These are phyloP conservation scores for Pichia cephalocereana DNA, from an alignment of 805 yeast genomes.

Conservation along the genomic window DNA sequence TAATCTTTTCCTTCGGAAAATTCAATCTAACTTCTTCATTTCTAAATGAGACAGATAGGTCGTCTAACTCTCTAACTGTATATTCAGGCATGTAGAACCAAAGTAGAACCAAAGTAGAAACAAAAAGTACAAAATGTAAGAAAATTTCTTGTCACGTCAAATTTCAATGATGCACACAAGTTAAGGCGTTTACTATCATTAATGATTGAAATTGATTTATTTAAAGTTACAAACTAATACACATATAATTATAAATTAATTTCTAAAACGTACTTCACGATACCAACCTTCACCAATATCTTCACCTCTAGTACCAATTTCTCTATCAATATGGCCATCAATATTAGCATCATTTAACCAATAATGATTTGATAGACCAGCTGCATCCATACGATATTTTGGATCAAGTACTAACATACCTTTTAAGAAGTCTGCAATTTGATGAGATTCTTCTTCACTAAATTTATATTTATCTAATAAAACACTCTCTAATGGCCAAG, in stretches of 20 bases:
- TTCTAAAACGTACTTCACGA: constrained; percentile 36
- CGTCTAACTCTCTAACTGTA: background rate
- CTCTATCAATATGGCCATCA: constrained; percentile 68
- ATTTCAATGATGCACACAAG: too few species aligned
- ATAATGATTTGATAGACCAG: constrained; percentile 83
- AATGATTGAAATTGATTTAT: background rate
- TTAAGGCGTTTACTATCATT: background rate
- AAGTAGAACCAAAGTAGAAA: background rate
- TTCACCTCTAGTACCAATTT: constrained; percentile 69
- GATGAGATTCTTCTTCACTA: constrained; percentile 55
- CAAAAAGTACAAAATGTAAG: too few species aligned
- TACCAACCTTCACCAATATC: constrained; percentile 88
- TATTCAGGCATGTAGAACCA: background rate
- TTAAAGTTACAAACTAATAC: background rate
- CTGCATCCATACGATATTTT: constrained; percentile 82
- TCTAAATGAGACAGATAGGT: constrained; percentile 2
- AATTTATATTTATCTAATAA: constrained; percentile 79
- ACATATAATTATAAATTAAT: background rate
- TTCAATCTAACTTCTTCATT: constrained; percentile 1
- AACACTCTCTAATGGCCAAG: constrained; percentile 82
- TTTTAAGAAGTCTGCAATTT: constrained; percentile 62
- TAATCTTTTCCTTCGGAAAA: background rate
- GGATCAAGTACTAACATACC: constrained; percentile 86
- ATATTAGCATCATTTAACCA: constrained; percentile 79
- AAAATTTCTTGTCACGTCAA: too few species aligned